A percentile compares a stretch with the other conserved stretches of the same genome.
phyloP scores from a whole-genome alignment of 2,329 filamentous ascomycete species.

The Pyricularia sp. region DNA sequence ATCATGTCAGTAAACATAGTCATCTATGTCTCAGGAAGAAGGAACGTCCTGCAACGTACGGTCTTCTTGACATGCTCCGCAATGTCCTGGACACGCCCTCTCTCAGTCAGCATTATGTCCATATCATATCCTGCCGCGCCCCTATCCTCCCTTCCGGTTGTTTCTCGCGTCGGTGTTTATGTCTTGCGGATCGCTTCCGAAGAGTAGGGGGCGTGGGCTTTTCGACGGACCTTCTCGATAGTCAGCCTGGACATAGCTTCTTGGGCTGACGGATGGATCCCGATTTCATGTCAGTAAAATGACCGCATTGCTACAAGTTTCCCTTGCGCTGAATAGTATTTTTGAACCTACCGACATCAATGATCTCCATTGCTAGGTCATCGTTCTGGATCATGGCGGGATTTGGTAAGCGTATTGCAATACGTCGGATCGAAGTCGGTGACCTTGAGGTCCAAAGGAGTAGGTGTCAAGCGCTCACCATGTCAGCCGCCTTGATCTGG shows the following conservation, averaged over 20 bases:
- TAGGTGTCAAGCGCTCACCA: slow-evolving; percentile 53
- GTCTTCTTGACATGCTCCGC: slow-evolving; percentile 93
- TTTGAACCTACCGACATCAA: slow-evolving; percentile 76
- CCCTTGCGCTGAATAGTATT: neutral
- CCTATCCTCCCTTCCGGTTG: neutral
- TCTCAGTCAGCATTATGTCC: neutral
- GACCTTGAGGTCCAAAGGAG: neutral
- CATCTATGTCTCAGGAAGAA: neutral
- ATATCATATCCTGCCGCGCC: neutral
- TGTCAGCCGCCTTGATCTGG: slow-evolving; percentile 96
- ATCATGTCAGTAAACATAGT: neutral
- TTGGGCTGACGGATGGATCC: slow-evolving; percentile 33
- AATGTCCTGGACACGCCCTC: slow-evolving; percentile 57
- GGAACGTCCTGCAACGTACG: slow-evolving; percentile 34
- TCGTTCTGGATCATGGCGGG: slow-evolving; percentile 60
- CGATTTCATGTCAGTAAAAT: neutral
- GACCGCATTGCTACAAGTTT: neutral
- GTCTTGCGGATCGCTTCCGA: neutral
- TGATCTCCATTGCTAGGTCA: slow-evolving; percentile 91
- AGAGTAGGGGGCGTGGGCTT: neutral
- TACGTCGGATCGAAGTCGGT: neutral
- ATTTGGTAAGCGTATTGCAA: neutral
- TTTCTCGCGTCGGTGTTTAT: neutral
- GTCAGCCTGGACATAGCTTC: slow-evolving; percentile 55
- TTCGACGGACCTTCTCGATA: slow-evolving; percentile 44